A percentile compares a stretch with the other conserved stretches of the same genome.
Evolutionary conservation across 257 asterid genomes (phyloP).

Genomic region (Eustoma russellianum): DNA sequence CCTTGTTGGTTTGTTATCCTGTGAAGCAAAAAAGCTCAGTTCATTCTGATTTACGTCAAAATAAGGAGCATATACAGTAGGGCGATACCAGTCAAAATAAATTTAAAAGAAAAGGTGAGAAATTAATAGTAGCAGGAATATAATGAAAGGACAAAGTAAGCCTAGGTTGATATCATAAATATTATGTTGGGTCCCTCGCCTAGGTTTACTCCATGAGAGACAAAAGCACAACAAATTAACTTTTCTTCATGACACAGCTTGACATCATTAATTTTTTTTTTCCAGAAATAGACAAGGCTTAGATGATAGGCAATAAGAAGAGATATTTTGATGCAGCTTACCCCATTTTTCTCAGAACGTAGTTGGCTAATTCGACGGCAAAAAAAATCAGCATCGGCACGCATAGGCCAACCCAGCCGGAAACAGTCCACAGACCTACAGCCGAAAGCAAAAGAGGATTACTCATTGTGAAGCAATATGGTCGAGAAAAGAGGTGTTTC

Average conservation of each 20-base stretch:
- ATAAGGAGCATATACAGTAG: too few relatives aligned
- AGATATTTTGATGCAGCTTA: slow-evolving; percentile 15
- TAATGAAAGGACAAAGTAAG: background rate
- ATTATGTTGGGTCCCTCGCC: too few relatives aligned
- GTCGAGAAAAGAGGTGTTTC: too few relatives aligned
- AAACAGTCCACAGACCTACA: slow-evolving; percentile 96
- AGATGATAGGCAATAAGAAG: background rate
- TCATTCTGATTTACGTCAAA: background rate
- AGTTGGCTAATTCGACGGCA: slow-evolving; percentile 40
- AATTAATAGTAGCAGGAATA: background rate
- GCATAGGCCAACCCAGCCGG: slow-evolving; percentile 99
- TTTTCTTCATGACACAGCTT: background rate
- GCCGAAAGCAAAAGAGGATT: slow-evolving; percentile 1
- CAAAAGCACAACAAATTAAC: too few relatives aligned
- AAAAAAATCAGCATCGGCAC: slow-evolving; percentile 98
- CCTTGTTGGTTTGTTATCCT: slow-evolving; percentile 52
- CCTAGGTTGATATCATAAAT: too few relatives aligned
- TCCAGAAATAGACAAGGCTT: background rate
- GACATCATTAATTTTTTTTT: background rate
- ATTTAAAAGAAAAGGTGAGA: background rate
- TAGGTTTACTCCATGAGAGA: too few relatives aligned
- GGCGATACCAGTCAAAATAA: too few relatives aligned
- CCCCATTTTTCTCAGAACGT: slow-evolving; percentile 66
- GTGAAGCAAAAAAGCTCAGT: slow-evolving; percentile 12
- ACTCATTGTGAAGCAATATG: slow-evolving; percentile 2